A percentile compares a stretch with the other conserved stretches of the same genome.
phyloP scores from a whole-genome alignment of 192 early-diverging fungal species.

The Backusella mclennaniae region DNA sequence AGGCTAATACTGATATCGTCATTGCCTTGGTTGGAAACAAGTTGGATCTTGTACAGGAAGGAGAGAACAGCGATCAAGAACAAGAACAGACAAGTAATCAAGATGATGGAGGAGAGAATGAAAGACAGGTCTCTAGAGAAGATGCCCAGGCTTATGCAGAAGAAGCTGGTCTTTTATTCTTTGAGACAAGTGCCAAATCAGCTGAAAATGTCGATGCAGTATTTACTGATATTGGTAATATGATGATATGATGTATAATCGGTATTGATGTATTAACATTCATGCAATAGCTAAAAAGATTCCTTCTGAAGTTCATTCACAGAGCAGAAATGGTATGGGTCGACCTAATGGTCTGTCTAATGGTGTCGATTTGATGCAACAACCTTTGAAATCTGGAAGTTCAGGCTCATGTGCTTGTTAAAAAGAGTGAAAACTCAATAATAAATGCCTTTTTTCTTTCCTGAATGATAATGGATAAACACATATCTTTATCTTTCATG shows the following conservation, averaged over 20 bases:
- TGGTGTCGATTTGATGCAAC: neutral
- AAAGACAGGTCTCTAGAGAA: slow-evolving; percentile 42
- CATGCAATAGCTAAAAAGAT: neutral
- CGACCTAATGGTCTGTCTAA: neutral
- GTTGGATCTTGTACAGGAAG: slow-evolving; percentile 67
- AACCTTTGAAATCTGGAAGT: neutral
- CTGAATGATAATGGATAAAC: neutral
- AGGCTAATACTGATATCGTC: slow-evolving; percentile 94
- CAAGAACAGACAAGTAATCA: neutral
- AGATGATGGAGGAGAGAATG: slow-evolving; percentile 30
- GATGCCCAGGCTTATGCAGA: slow-evolving; percentile 51
- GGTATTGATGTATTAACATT: neutral
- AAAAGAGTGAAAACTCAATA: neutral
- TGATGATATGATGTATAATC: neutral
- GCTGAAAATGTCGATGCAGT: slow-evolving; percentile 88
- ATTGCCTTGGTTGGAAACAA: slow-evolving; percentile 99
- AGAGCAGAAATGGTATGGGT: neutral
- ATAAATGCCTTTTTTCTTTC: neutral
- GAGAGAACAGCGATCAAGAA: slow-evolving; percentile 19
- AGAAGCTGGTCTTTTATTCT: slow-evolving; percentile 82
- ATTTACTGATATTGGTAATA: slow-evolving; percentile 81
- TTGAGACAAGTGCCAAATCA: slow-evolving; percentile 92
- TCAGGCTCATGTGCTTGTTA: slow-evolving; percentile 7
- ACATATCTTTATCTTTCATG: neutral
- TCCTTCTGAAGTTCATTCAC: neutral